Base-by-base conservation (phyloP, 2,329 filamentous ascomycete species). In the Monosporascus sp. region DNA sequence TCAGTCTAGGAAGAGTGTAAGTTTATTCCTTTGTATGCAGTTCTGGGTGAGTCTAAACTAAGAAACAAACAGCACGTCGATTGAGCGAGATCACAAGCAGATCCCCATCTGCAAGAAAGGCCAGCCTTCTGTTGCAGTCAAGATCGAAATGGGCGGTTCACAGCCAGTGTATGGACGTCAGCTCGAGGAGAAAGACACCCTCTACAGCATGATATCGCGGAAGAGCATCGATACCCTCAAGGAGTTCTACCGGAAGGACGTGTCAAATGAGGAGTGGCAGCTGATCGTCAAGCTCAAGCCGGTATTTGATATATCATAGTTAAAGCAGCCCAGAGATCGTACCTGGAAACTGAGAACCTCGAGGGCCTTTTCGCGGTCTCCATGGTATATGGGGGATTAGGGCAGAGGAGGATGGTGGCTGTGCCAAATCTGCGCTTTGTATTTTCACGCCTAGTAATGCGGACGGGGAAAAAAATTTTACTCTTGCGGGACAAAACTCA, bases 81-180 rank as follows among this genome's bases (percentile, higher is more conserved):
- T 99, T 67, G 93, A 99, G 73, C 87, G 95, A 69, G 95, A 99
- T 63, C 94, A 99, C 82, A 99, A 99, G 78, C 85, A 94, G 59
- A 87, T 99, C 61, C 82, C 80, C 9, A 80, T 96, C 54, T 96
- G 91, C 78, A 99, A 99, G 74, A 93, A 91, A 76, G 93, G 93
- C 50, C 89, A 96, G 68, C 94, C 95, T n/a, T 95, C 91, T 1
- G 95, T 99, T 9, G 94, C 94, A 20, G 80, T 99, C 77, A 99
- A 99, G 80, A 95, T 99, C 65, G 95, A 99, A 76, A 87, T 86
- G 83, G 93, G 91, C 51, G 76, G 86, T 54, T 90, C 93, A 70
- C 94, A 99, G 77, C 95, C 94, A 17, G 84, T 88, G 55, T 99
- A 99, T 69, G 94, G 94, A 54, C 88, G 94, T 56, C 94, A 99